Conservation (phyloP, 2,329 filamentous ascomycete genomes). For the Mycosphaerella arachidis region DNA sequence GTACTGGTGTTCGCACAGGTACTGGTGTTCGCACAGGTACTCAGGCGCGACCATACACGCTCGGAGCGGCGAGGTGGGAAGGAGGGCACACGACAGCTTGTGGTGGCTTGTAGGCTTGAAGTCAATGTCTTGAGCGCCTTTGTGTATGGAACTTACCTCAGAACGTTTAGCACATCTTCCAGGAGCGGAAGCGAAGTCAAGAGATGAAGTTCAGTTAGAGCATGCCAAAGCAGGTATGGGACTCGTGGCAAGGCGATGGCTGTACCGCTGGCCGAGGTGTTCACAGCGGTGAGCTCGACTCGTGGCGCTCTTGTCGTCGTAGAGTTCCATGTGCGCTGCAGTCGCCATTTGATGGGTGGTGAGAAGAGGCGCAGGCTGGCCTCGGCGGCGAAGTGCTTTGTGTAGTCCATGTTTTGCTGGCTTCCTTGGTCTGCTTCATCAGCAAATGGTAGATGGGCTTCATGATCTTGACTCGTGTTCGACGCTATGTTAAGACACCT, state of each 20-base stretch:
- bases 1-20: no score
- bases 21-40: background rate
- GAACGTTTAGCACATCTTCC: background rate
- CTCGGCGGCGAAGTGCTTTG: background rate
- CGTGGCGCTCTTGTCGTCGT: background rate
- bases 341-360: background rate
- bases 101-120: slow-evolving; percentile 12
- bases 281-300: background rate
- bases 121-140: background rate
- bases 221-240: background rate
- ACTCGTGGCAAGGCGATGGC: background rate
- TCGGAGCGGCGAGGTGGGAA: slow-evolving; percentile 7
- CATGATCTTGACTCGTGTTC: background rate
- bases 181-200: background rate
- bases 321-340: background rate
- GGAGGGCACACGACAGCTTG: slow-evolving; percentile 32
- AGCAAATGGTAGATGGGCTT: background rate
- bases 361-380: background rate
- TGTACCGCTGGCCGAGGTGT: background rate
- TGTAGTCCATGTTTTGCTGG: background rate
- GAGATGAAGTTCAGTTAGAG: background rate
- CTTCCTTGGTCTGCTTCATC: background rate
- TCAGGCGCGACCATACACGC: background rate
- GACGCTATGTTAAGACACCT: background rate
- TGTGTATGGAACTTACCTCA: background rate